Evolutionary conservation across 2,329 filamentous ascomycete species (phyloP), one percentile per base, ranked within the genome.

Genomic region (Microcera coccophila): DNA sequence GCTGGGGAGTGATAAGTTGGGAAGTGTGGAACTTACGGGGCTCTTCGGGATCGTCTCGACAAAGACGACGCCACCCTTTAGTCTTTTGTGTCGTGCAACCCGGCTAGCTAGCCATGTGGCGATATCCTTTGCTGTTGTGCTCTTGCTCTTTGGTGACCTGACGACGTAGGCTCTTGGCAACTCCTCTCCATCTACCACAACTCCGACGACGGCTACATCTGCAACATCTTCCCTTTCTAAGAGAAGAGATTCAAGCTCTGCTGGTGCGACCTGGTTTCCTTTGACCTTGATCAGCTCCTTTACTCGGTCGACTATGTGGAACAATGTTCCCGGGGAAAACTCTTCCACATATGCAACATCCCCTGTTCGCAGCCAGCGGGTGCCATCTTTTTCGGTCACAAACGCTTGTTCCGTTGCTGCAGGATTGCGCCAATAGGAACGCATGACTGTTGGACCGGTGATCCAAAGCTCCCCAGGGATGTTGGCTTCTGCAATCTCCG

Each of bases 351-450:
- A 84, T 14, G 79, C 84, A 38, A 90, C 76, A 52, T 90, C 87
- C 3, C 87, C 87, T 1, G 85, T 90, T 58, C 79, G 81, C 47
- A 90, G 64, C 86, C 87, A 90, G 15, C 81, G 66, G 21, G 68
- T 73, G 35, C 73, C 75, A 45, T 72, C 67, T 2, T 59, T 46
- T 47, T 77, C 75, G 5, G 63, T 54, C 22, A 68, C 62, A 3
- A 75, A 54, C 1, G 82, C 82, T 34, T 81, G 76, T 11, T 64
- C 64, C 1, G 87, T 90, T 2, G 85, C 86, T 33, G 79, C 71
- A 0, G 79, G 75, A 47, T 84, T 87, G 33, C 74, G 71, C 83
- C 86, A 91, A 64, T 94, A 94, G 5, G 85, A 82, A 46, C 78
- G 80, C 76, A 89, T 84, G 34, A 91, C 68, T 24, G 80, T 87